Conservation (phyloP, 2,329 filamentous ascomycete species). For the Dryadomyces quercivorus region DNA sequence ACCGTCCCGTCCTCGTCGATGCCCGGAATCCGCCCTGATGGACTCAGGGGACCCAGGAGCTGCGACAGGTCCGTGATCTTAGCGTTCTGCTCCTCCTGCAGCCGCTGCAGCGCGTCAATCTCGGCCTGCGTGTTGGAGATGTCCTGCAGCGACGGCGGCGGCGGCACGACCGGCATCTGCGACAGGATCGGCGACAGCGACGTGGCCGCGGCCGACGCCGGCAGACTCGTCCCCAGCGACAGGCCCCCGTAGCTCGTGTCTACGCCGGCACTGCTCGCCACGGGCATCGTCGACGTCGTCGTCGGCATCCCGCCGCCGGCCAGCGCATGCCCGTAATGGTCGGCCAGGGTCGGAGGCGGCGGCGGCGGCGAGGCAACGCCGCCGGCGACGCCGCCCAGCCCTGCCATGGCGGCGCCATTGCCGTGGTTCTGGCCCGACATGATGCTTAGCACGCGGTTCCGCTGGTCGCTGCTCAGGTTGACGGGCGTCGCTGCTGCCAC, state of each 20-base stretch:
- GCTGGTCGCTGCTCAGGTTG: slow-evolving; percentile 44
- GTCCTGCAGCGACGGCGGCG: slow-evolving; percentile 46
- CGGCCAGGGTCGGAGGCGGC: neutral
- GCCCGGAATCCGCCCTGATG: slow-evolving; percentile 66
- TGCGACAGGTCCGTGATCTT: slow-evolving; percentile 65
- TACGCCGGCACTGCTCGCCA: too few relatives aligned
- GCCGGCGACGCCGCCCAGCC: neutral
- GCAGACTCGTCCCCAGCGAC: too few relatives aligned
- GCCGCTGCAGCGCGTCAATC: slow-evolving; percentile 63
- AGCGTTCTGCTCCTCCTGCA: slow-evolving; percentile 67
- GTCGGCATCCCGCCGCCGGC: neutral
- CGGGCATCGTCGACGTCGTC: neutral
- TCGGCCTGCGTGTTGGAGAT: slow-evolving; percentile 61
- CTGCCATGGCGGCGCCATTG: slow-evolving; percentile 8
- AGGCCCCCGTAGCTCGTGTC: too few relatives aligned
- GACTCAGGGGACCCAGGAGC: slow-evolving; percentile 67
- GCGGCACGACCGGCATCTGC: slow-evolving; percentile 32
- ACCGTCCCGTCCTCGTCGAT: slow-evolving; percentile 31
- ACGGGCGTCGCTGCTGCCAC: slow-evolving; percentile 43
- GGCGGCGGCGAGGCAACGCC: too few relatives aligned
- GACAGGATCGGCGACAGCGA: slow-evolving; percentile 34
- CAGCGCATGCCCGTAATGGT: neutral
- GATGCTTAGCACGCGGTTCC: slow-evolving; percentile 44
- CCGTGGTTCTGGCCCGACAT: slow-evolving; percentile 37
- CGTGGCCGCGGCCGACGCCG: slow-evolving; percentile 6